These are phyloP conservation scores for Saccharomyces jurei DNA, from an alignment of 805 yeast genomes.

Conservation along the genomic window DNA sequence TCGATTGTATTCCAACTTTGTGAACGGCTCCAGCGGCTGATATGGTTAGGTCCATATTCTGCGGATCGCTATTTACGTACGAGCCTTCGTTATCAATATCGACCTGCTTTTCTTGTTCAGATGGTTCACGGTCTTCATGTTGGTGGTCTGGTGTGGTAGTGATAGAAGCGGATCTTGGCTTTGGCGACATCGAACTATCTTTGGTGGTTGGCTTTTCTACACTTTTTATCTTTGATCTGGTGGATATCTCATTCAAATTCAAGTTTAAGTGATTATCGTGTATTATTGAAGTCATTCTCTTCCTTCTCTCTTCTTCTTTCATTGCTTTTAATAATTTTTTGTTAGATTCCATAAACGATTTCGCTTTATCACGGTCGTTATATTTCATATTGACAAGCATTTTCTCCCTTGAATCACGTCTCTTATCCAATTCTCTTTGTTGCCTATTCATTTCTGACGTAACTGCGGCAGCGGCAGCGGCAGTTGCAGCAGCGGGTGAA, in stretches of 20 bases:
- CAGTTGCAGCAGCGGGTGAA: conserved; percentile 21
- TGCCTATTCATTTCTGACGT: conserved; percentile 10
- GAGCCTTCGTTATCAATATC: not conserved
- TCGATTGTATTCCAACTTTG: conserved; percentile 22
- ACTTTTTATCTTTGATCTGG: not conserved
- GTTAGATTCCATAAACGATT: conserved; percentile 28
- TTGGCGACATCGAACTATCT: conserved; percentile 5
- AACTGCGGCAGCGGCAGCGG: not conserved
- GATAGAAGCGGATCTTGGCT: not conserved
- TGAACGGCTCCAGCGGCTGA: not conserved
- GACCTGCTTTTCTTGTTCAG: conserved; percentile 2
- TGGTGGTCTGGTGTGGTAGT: conserved; percentile 2
- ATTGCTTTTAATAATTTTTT: conserved; percentile 26
- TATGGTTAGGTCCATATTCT: not conserved
- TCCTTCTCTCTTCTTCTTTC: conserved; percentile 28
- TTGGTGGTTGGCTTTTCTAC: conserved; percentile 1
- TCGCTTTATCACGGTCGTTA: conserved; percentile 28
- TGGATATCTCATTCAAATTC: not conserved
- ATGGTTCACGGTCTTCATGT: conserved; percentile 4
- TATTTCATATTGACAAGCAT: conserved; percentile 31
- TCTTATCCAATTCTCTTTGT: conserved; percentile 25
- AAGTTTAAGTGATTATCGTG: conserved; percentile 5
- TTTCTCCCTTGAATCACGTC: conserved; percentile 27
- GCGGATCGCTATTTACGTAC: not conserved
- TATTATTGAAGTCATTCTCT: conserved; percentile 21